phyloP scores from a whole-genome alignment of 306 rosid species.

The Sesbania bispinosa region DNA sequence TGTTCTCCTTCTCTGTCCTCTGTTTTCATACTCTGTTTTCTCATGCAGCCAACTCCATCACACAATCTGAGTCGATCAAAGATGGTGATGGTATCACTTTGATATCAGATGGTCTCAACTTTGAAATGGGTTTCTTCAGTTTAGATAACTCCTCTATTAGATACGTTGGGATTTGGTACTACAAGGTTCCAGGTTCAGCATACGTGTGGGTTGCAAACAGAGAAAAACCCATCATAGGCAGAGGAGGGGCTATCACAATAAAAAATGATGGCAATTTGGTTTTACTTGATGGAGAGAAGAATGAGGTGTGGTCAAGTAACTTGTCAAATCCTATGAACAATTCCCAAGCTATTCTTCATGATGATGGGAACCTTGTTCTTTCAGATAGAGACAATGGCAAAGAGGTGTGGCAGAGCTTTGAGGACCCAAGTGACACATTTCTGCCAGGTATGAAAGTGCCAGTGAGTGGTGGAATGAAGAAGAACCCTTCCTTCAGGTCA shows the following conservation, averaged over 20 bases:
- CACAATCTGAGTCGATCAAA: slow-evolving; percentile 21
- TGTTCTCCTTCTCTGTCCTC: slow-evolving; percentile 16
- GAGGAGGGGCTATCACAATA: slow-evolving; percentile 41
- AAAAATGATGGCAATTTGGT: slow-evolving; percentile 47
- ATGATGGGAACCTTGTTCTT: slow-evolving; percentile 54
- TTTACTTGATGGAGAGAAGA: slow-evolving; percentile 35
- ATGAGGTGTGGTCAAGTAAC: slow-evolving; percentile 48
- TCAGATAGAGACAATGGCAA: background rate
- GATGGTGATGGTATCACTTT: slow-evolving; percentile 41
- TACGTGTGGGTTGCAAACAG: slow-evolving; percentile 78
- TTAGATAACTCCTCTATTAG: slow-evolving; percentile 29
- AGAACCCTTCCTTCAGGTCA: slow-evolving; percentile 36
- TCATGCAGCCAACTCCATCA: slow-evolving; percentile 44
- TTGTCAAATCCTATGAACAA: background rate
- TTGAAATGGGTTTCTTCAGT: slow-evolving; percentile 69
- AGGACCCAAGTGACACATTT: slow-evolving; percentile 59
- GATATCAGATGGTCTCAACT: slow-evolving; percentile 31
- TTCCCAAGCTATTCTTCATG: slow-evolving; percentile 29
- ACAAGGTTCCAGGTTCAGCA: slow-evolving; percentile 7
- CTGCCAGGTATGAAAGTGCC: slow-evolving; percentile 63
- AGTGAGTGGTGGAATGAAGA: slow-evolving; percentile 25
- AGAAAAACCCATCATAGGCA: slow-evolving; percentile 41
- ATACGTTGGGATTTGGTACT: slow-evolving; percentile 75
- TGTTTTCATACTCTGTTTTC: slow-evolving; percentile 34
- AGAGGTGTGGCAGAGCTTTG: slow-evolving; percentile 57